A percentile compares a stretch with the other conserved stretches of the same genome.
Conservation (phyloP, 192 early-diverging fungal species). For the Coemansia sp. region DNA sequence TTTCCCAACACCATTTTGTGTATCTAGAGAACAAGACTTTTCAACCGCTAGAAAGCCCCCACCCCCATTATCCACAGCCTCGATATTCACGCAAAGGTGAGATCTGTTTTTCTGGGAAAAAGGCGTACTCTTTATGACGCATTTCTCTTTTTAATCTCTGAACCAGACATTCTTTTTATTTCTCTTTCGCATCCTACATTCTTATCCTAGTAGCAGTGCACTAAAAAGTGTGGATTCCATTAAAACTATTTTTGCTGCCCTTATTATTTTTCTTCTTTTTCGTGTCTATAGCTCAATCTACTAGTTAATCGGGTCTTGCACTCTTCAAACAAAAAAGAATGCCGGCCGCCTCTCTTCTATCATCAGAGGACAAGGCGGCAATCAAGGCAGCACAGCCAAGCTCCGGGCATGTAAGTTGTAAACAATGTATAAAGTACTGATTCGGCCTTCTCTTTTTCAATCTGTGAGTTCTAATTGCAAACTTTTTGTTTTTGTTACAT, state of each 20-base stretch:
- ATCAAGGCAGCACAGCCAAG: constrained; percentile 66
- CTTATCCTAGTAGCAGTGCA: background rate
- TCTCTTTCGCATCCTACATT: constrained; percentile 5
- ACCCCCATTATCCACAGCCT: too few species aligned
- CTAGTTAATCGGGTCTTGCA: background rate
- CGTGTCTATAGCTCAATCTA: background rate
- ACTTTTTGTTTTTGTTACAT: constrained; percentile 5
- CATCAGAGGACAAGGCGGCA: constrained; percentile 64
- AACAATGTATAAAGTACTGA: background rate
- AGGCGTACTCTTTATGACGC: too few species aligned
- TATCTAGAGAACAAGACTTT: too few species aligned
- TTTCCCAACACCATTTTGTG: too few species aligned
- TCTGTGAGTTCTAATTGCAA: background rate
- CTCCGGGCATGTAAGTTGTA: constrained; percentile 55
- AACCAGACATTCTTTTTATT: background rate
- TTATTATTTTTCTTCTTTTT: background rate
- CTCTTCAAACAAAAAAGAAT: constrained; percentile 24
- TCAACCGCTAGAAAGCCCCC: too few species aligned
- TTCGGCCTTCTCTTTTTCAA: background rate
- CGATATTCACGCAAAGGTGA: too few species aligned
- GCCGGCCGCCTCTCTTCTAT: constrained; percentile 63
- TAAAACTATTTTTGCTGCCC: background rate
- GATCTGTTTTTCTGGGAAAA: too few species aligned
- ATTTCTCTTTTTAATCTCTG: too few species aligned
- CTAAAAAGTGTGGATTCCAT: background rate